Conservation (phyloP, 2,329 filamentous ascomycete genomes). For the Dothistroma septosporum region DNA sequence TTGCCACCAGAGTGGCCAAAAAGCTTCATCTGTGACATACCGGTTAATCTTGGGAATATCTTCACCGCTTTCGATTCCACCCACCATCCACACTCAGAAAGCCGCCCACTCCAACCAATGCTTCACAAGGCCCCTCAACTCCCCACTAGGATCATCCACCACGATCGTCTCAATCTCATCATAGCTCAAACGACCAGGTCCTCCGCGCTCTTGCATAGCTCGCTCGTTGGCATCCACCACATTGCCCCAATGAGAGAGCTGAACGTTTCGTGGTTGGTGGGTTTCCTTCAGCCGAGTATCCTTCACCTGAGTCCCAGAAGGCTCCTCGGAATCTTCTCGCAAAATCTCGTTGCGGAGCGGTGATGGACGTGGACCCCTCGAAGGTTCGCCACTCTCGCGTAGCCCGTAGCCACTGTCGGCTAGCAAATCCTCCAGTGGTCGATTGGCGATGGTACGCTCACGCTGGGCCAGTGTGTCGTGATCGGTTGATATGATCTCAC, state of each 20-base stretch:
- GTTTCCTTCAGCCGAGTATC: too few relatives aligned
- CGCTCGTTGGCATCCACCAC: constrained; percentile 60
- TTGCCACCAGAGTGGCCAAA: not conserved
- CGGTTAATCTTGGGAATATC: not conserved
- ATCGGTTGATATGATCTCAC: constrained; percentile 30
- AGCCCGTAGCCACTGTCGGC: constrained; percentile 40
- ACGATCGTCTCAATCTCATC: constrained; percentile 76
- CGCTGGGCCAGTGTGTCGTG: constrained; percentile 29
- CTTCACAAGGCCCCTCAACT: constrained; percentile 72
- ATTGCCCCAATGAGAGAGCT: constrained; percentile 43
- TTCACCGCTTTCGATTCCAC: not conserved
- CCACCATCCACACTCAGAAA: constrained; percentile 42
- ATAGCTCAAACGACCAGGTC: constrained; percentile 71
- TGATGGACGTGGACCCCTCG: not conserved
- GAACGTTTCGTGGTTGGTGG: constrained; percentile 11
- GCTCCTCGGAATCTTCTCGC: constrained; percentile 9
- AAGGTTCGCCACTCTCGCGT: constrained; percentile 7
- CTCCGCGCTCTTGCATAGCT: constrained; percentile 67
- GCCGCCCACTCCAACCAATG: constrained; percentile 80
- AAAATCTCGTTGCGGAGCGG: not conserved
- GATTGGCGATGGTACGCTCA: constrained; percentile 34
- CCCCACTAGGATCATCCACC: constrained; percentile 55
- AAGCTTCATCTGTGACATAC: not conserved
- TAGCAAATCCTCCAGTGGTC: constrained; percentile 43
- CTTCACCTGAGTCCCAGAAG: too few relatives aligned